Conservation (phyloP, 768 basidiomycete genomes). For the Boletus bicolor region DNA sequence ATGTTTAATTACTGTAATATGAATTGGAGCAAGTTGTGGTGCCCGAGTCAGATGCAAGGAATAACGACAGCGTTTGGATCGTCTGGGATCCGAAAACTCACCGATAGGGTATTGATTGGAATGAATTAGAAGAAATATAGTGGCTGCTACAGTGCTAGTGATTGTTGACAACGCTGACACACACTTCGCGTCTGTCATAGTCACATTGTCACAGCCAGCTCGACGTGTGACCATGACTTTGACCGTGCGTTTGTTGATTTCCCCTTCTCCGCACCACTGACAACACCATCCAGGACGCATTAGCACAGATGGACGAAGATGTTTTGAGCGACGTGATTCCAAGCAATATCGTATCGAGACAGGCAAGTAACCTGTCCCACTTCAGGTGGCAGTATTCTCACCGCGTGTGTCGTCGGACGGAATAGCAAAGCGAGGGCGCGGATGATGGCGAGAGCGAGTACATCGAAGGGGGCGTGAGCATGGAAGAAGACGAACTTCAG, state of each 20-base stretch:
- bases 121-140: too few species aligned
- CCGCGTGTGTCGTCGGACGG: slow-evolving; percentile 24
- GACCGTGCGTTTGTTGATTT: slow-evolving; percentile 16
- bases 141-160: too few species aligned
- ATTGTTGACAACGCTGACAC: too few species aligned
- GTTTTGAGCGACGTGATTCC: slow-evolving; percentile 89
- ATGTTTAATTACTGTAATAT: too few species aligned
- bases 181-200: slow-evolving; percentile 22
- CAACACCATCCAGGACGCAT: slow-evolving; percentile 9
- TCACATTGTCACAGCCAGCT: slow-evolving; percentile 11
- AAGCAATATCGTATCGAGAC: slow-evolving; percentile 86
- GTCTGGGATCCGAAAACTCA: too few species aligned
- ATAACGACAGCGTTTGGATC: too few species aligned
- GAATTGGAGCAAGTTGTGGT: too few species aligned
- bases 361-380: slow-evolving; percentile 44
- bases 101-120: too few species aligned
- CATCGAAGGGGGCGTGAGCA: slow-evolving; percentile 48
- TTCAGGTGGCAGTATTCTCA: slow-evolving; percentile 4
- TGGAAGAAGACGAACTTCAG: slow-evolving; percentile 61
- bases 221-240: slow-evolving; percentile 17
- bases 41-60: not conserved
- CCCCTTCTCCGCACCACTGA: not conserved
- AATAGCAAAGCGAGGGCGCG: slow-evolving; percentile 60
- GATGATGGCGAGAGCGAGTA: slow-evolving; percentile 74
- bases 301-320: slow-evolving; percentile 57